phyloP scores from a whole-genome alignment of 257 asterid genomes.

The Fraxinus cuspidata region DNA sequence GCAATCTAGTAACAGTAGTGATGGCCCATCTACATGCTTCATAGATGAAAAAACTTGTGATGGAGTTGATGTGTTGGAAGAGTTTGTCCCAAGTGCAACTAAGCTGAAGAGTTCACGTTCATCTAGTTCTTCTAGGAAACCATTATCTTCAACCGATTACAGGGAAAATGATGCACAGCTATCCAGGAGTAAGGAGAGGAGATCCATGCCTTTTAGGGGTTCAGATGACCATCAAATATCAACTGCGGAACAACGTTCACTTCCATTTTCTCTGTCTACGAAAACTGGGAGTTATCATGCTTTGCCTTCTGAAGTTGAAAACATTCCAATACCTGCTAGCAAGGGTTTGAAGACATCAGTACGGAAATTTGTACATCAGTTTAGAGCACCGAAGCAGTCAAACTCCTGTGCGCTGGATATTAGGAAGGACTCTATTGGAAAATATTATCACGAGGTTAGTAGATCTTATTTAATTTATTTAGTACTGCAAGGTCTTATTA shows the following conservation, averaged over 20 bases:
- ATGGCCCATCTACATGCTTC: conserved; percentile 20
- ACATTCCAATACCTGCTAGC: conserved; percentile 29
- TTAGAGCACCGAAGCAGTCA: conserved; percentile 48
- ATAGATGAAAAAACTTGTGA: conserved; percentile 34
- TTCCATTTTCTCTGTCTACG: neutral
- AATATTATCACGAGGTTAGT: conserved; percentile 42
- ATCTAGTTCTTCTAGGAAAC: conserved; percentile 28
- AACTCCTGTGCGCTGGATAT: conserved; percentile 33
- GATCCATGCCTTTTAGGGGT: conserved; percentile 33
- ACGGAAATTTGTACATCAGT: conserved; percentile 49
- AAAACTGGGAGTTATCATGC: conserved; percentile 26
- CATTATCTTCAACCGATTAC: conserved; percentile 26
- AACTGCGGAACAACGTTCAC: conserved; percentile 34
- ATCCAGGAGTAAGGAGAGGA: conserved; percentile 29
- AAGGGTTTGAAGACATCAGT: conserved; percentile 53
- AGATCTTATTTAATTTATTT: neutral
- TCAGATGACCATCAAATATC: conserved; percentile 34
- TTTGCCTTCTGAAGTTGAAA: conserved; percentile 35
- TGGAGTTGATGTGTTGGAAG: conserved; percentile 26
- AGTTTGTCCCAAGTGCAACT: conserved; percentile 21
- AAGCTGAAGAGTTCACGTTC: conserved; percentile 31
- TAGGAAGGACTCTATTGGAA: conserved; percentile 34
- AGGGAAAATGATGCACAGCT: conserved; percentile 27
- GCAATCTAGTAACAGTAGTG: conserved; percentile 30
- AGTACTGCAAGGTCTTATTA: conserved; percentile 10